Percentiles rank a stretch among this genome's conserved stretches.
These are phyloP conservation scores for Stemphylium beticola DNA, from an alignment of 2,329 filamentous ascomycete genomes.

Conservation along the genomic window DNA sequence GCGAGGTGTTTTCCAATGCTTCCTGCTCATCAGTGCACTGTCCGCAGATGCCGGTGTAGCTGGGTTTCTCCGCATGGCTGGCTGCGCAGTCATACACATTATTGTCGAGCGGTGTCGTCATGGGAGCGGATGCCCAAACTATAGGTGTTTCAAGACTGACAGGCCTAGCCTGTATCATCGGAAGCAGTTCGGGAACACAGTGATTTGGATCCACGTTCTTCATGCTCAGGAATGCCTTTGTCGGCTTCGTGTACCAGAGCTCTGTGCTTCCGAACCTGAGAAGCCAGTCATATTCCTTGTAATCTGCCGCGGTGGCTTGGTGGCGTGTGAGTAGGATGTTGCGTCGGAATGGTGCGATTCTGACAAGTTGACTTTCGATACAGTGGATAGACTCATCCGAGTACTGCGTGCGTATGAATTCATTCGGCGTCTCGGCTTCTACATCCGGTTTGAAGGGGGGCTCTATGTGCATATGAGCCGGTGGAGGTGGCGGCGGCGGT, in stretches of 20 bases:
- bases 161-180: slow-evolving; percentile 23
- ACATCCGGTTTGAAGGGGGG: slow-evolving; percentile 3
- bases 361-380: slow-evolving; percentile 19
- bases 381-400: slow-evolving; percentile 23
- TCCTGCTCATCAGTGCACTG: slow-evolving; percentile 38
- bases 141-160: slow-evolving; percentile 30
- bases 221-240: slow-evolving; percentile 19
- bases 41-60: slow-evolving; percentile 26
- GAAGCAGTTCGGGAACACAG: slow-evolving; percentile 14
- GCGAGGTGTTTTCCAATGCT: too few species aligned
- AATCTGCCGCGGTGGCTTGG: too few species aligned
- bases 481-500: slow-evolving; percentile 7
- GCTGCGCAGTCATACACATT: slow-evolving; percentile 33
- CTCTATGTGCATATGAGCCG: neutral
- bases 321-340: slow-evolving; percentile 33
- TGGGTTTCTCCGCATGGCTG: slow-evolving; percentile 19
- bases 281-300: too few species aligned
- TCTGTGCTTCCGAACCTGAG: slow-evolving; percentile 32
- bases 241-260: slow-evolving; percentile 41
- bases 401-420: slow-evolving; percentile 32
- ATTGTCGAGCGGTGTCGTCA: slow-evolving; percentile 38
- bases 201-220: neutral
- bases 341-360: slow-evolving; percentile 31
- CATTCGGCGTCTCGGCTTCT: slow-evolving; percentile 17
- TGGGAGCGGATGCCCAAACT: slow-evolving; percentile 38